Evolutionary conservation across 805 yeast genomes (phyloP).

Genomic region (Yarrowia hollandica): DNA sequence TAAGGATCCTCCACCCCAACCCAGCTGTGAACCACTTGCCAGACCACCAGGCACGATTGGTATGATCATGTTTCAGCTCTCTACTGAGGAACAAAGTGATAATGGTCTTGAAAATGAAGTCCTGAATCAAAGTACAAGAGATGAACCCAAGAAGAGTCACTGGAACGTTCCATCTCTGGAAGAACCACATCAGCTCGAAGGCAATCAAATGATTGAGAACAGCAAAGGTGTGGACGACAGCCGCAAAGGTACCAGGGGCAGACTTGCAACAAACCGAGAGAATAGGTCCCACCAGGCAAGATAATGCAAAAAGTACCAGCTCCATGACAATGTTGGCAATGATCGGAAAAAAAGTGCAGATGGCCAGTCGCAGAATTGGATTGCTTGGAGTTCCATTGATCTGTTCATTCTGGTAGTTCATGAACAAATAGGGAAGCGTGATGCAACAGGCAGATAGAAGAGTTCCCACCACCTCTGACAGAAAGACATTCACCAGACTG

Average conservation of each 20-base stretch:
- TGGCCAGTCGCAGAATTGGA: conserved; percentile 54
- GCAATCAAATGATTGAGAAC: conserved; percentile 54
- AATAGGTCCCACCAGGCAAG: conserved; percentile 28
- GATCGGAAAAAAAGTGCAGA: conserved; percentile 41
- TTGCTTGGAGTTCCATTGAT: conserved; percentile 43
- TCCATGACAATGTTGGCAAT: conserved; percentile 35
- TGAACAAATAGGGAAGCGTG: conserved; percentile 61
- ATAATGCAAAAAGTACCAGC: conserved; percentile 45
- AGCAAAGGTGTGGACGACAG: conserved; percentile 54
- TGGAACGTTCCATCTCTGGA: conserved; percentile 67
- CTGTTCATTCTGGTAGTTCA: conserved; percentile 46
- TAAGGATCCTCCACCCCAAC: conserved; percentile 77
- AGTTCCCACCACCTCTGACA: conserved; percentile 69
- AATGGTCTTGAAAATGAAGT: conserved; percentile 54
- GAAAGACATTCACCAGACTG: conserved; percentile 62
- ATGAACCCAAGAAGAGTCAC: conserved; percentile 63
- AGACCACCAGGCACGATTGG: conserved; percentile 70
- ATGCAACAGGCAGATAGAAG: conserved; percentile 57
- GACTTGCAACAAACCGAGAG: conserved; percentile 49
- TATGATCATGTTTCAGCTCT: conserved; percentile 58
- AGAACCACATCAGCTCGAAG: conserved; percentile 64
- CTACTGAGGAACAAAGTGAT: conserved; percentile 56
- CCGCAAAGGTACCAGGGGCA: conserved; percentile 57
- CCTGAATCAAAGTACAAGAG: conserved; percentile 56
- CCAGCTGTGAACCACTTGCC: conserved; percentile 57